Base-by-base conservation (phyloP, 2,329 filamentous ascomycete species). In the Exophiala lecanii-corni region DNA sequence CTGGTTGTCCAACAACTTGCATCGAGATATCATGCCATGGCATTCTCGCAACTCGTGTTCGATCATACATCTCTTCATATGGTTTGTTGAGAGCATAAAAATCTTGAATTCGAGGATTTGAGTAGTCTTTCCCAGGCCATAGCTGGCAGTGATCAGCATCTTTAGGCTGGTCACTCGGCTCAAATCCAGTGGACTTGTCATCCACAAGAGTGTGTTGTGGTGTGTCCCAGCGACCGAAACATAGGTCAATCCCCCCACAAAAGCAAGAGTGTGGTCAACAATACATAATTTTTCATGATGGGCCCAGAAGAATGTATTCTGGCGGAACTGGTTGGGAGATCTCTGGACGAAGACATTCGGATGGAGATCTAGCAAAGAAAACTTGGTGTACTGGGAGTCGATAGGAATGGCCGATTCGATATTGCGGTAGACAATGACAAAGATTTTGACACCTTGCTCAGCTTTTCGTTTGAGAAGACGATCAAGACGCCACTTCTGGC, bases 301-400 rank as follows among this genome's bases (percentile, higher is more conserved):
- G 1, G 92, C 92, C 74, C 94, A 98, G 72, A 98, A 98, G 70
- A 98, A 98, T 34, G 95, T 94, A 58, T 97, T 97, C 68, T 98
- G 94, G 59, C 94, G 86, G 67, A 97, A 89, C 65, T 98, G 92
- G 57, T 98, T 96, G 0, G 92, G 92, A 2, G 92, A 97, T 57
- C 92, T 76, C 61, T 97, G 89, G 10, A 98, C 89, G 57, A 95
- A 95, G 50, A 98, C 82, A 62, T 98, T 98, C 15, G 89, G 89
- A 57, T 97, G 91, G 5, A 98, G 75, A 60, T 97, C 94, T 36
- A 98, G 78, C 45, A 98, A 75, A 1, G 89, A 95, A 66, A 89
- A 94, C 59, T 98, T 98, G 43, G 92, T 96, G 64, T 97, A 95
- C 64, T 96, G 89, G 1, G 91, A 97, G 64, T 98, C 92, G 59